Evolutionary conservation across 1,284 basidiomycete genomes (phyloP), one percentile per base, ranked within the genome.

Genomic region (Puccinia triticina): DNA sequence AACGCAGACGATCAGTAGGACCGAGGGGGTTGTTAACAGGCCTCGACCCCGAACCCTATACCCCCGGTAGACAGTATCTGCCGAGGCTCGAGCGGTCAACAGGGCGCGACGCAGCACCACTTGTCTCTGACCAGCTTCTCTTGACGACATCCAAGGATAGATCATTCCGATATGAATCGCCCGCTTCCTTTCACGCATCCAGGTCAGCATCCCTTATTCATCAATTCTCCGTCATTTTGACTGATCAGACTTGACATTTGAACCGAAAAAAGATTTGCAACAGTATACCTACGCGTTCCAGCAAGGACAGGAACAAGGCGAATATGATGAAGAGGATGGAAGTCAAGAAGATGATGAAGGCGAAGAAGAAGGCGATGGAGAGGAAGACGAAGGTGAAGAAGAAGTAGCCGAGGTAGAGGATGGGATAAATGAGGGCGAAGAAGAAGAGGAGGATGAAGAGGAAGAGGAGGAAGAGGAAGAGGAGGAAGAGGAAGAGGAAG

Each of bases 261-360:
- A 50, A 50, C 5, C n/a, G 14, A 26, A 14, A 48, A 48, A 46
- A 71, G 48, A 71, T 71, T 32, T 71, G 69, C 48, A 53, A 29
- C 48, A 71, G 26, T 53, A 71, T 23, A 8, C 43, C 23, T 53
- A 71, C 48, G 37, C 69, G 50, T 71, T 48, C 29, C 43, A 48
- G 23, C 69, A 48, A 71, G 69, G 43, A 2, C 72, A 75, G 61
- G 89, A 89, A 55, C 88, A 88, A 46, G 89, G 89, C 78, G 88
- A 88, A 69, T 88, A 89, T 61, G 88, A 86, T 23, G 88, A 88
- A 74, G 87, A 87, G 40, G 88, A 87, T 40, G 87, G 85, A 32
- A 87, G 85, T 75, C 86, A 84, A 82, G 84, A 84, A 67, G 86
- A 87, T 59, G 86, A 85, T 10, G 88, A 87, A 61, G 87, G 89